A percentile compares a stretch with the other conserved stretches of the same genome.
Conservation (phyloP, 768 basidiomycete genomes). For the Cystofilobasidium macerans region DNA sequence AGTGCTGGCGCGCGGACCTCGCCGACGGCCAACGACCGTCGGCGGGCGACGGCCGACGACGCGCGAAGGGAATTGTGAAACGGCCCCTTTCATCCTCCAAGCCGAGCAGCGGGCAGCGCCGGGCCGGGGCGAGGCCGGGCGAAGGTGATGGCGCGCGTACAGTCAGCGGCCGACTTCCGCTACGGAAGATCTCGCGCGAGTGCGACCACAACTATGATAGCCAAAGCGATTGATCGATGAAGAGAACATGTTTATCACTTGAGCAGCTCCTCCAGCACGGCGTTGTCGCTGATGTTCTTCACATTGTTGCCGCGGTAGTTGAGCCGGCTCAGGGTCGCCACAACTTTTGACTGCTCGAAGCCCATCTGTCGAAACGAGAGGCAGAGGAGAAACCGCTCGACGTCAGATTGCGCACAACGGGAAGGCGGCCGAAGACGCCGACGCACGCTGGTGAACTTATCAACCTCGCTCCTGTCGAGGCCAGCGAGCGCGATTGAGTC, state of each 20-base stretch:
- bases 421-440: neutral
- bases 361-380: slow-evolving; percentile 46
- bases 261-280: neutral
- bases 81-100: no score
- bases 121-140: no score
- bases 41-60: no score
- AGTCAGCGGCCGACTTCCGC: no score
- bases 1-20: no score
- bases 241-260: neutral
- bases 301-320: slow-evolving; percentile 55
- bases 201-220: no score
- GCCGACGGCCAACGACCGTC: no score
- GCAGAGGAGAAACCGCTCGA: slow-evolving; percentile 50
- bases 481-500: slow-evolving; percentile 58
- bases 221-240: no score
- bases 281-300: slow-evolving; percentile 5
- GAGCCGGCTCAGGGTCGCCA: slow-evolving; percentile 74
- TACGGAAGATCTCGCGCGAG: no score
- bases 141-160: no score
- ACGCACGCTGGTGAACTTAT: slow-evolving; percentile 53
- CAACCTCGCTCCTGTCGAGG: slow-evolving; percentile 68
- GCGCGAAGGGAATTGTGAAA: no score
- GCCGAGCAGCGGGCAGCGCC: no score
- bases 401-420: slow-evolving; percentile 45
- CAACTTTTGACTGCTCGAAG: slow-evolving; percentile 72